These are phyloP conservation scores for Aeschynomene evenia DNA, from an alignment of 306 rosid species.

Conservation along the genomic window DNA sequence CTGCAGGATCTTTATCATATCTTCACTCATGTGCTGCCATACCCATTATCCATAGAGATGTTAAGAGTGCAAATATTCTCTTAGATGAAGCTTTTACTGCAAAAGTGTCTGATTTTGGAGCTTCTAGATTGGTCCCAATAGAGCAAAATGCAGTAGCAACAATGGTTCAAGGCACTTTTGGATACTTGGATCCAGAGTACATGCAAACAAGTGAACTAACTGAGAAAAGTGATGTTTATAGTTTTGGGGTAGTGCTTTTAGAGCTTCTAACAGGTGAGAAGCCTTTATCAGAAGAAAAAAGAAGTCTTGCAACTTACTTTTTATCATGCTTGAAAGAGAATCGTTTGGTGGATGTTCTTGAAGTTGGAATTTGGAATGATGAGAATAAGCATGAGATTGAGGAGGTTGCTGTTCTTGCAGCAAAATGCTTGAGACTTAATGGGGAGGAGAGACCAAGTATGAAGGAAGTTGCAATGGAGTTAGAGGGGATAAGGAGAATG, in stretches of 20 bases:
- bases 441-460: too few species aligned
- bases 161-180: background rate
- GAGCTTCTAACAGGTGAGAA: conserved; percentile 36
- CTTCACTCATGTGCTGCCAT: too few species aligned
- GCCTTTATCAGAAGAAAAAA: conserved; percentile 4
- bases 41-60: too few species aligned
- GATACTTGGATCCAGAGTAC: conserved; percentile 41
- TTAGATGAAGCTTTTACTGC: conserved; percentile 29
- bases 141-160: conserved; percentile 30
- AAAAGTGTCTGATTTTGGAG: conserved; percentile 41
- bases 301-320: too few species aligned
- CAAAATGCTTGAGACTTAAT: too few species aligned
- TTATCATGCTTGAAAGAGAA: conserved; percentile 17
- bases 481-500: too few species aligned
- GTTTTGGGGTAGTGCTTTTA: conserved; percentile 39
- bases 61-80: conserved; percentile 41
- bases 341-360: conserved; percentile 18
- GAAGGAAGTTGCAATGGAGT: too few species aligned
- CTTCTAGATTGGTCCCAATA: conserved; percentile 34
- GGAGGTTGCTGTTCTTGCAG: too few species aligned
- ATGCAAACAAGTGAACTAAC: conserved; percentile 26
- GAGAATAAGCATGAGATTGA: too few species aligned
- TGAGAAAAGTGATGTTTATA: conserved; percentile 44
- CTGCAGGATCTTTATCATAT: too few species aligned
- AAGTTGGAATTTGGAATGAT: background rate